Evolutionary conservation across 164 flowering plant genomes (phyloP).

Genomic region (Chimonanthus praecox): DNA sequence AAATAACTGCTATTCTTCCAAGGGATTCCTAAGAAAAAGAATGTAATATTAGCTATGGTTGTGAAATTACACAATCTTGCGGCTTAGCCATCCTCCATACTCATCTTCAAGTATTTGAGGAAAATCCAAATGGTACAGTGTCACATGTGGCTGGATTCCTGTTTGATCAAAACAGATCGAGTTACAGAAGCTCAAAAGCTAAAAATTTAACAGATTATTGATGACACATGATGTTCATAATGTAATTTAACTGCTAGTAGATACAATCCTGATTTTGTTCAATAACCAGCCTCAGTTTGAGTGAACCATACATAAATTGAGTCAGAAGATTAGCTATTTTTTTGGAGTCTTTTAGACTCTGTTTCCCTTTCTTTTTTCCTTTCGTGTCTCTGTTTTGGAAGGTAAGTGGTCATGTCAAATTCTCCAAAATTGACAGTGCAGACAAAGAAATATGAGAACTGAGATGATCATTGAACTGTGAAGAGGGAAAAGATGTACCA

Average conservation of each 20-base stretch:
- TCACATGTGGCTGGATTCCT: constrained; percentile 6
- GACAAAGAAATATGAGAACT: too few species aligned
- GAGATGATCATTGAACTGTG: too few species aligned
- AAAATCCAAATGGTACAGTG: constrained; percentile 5
- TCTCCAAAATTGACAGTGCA: too few species aligned
- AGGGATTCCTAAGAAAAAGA: background rate
- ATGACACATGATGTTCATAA: too few species aligned
- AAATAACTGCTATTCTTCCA: background rate
- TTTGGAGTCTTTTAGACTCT: too few species aligned
- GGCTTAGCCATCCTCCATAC: constrained; percentile 10
- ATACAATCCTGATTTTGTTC: background rate
- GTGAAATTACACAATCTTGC: constrained; percentile 3
- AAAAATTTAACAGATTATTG: too few species aligned
- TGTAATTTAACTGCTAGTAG: background rate
- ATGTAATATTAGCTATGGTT: background rate
- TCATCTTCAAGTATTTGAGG: constrained; percentile 10
- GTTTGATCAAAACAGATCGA: background rate
- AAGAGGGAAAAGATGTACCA: constrained; percentile 3
- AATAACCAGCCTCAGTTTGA: background rate
- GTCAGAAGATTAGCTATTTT: too few species aligned
- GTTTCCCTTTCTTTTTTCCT: too few species aligned
- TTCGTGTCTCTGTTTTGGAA: too few species aligned
- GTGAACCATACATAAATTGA: too few species aligned
- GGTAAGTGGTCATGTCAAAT: too few species aligned
- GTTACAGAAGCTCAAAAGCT: too few species aligned